Evolutionary conservation across 495 filamentous ascomycete species (phyloP).

Genomic region (Aspergillus asperescens): DNA sequence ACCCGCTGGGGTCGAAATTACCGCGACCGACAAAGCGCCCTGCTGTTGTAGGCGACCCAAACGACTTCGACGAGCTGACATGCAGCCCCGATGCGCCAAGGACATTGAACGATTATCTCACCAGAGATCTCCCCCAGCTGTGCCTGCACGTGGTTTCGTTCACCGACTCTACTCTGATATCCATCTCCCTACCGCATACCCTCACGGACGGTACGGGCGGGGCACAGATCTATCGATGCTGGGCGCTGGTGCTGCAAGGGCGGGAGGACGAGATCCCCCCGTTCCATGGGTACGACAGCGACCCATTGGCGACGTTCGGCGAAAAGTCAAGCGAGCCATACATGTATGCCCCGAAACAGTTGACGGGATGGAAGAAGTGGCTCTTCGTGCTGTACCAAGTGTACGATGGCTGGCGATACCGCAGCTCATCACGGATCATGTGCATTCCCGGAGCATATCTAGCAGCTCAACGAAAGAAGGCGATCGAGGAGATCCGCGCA

Average conservation of each 20-base stretch:
- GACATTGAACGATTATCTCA: background rate
- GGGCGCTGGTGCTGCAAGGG: background rate
- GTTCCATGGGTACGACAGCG: background rate
- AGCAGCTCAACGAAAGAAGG: background rate
- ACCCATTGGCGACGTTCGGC: background rate
- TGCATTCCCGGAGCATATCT: background rate
- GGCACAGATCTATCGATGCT: background rate
- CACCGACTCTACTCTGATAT: background rate
- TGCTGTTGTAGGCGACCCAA: background rate
- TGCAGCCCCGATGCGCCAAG: background rate
- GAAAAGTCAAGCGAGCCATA: background rate
- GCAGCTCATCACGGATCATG: background rate
- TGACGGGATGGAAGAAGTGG: background rate
- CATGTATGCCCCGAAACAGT: background rate
- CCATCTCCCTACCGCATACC: background rate
- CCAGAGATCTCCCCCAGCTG: background rate
- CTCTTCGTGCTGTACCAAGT: background rate
- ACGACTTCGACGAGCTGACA: background rate
- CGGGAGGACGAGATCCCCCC: background rate
- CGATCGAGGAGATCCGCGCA: background rate
- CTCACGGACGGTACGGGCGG: background rate
- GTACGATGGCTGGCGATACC: too few relatives aligned
- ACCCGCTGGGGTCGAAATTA: background rate
- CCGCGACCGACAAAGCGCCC: background rate
- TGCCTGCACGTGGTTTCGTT: background rate